Conservation (phyloP, 116 monocot genomes). For the Posidonia oceanica region DNA sequence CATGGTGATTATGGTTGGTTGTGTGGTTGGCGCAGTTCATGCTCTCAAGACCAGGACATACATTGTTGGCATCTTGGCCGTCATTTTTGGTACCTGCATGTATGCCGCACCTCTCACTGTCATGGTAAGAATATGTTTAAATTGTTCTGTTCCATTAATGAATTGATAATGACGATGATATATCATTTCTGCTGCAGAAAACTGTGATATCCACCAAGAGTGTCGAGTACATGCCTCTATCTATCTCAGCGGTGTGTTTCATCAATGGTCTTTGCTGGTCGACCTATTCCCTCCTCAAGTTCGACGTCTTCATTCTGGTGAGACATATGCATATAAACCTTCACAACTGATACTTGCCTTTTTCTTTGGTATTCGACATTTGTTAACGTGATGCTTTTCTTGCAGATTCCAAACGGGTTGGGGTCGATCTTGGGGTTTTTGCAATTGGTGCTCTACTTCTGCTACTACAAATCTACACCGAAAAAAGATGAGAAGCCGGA, state of each 20-base stretch:
- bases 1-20: conserved; percentile 15
- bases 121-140: conserved; percentile 31
- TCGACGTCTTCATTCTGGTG: conserved; percentile 19
- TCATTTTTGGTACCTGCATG: conserved; percentile 58
- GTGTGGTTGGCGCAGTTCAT: conserved; percentile 13
- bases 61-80: conserved; percentile 43
- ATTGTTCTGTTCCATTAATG: too few relatives aligned
- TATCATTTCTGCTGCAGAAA: conserved; percentile 10
- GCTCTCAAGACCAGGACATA: conserved; percentile 13
- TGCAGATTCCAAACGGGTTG: conserved; percentile 37
- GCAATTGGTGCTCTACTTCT: conserved; percentile 34
- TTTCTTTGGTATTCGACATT: too few relatives aligned
- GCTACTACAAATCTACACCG: conserved; percentile 24
- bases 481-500: background rate
- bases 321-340: too few relatives aligned
- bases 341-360: too few relatives aligned
- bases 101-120: conserved; percentile 44
- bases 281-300: conserved; percentile 12
- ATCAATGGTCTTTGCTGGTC: conserved; percentile 22
- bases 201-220: conserved; percentile 37
- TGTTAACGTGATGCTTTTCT: background rate
- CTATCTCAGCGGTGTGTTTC: conserved; percentile 23
- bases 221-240: conserved; percentile 49
- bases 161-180: background rate
- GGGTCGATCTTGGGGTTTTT: conserved; percentile 20